A percentile compares a stretch with the other conserved stretches of the same genome.
These are phyloP conservation scores for Psophocarpus tetragonolobus DNA, from an alignment of 306 rosid species.

Conservation along the genomic window DNA sequence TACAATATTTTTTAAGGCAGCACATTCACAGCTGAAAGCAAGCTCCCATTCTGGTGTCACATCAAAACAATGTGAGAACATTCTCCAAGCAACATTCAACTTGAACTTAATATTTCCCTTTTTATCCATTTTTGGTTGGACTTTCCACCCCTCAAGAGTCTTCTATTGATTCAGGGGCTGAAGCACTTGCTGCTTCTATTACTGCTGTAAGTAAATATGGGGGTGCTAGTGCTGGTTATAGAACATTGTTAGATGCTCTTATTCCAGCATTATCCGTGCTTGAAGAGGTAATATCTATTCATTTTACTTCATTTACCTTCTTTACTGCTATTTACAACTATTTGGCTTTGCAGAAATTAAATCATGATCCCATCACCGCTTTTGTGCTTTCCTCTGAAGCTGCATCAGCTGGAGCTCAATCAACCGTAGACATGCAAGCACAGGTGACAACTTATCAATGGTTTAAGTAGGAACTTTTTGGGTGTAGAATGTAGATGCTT, in stretches of 20 bases:
- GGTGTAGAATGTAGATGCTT: conserved; percentile 1
- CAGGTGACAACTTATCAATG: conserved; percentile 54
- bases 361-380: conserved; percentile 67
- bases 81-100: conserved; percentile 26
- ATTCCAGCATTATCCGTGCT: conserved; percentile 81
- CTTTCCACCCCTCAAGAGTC: conserved; percentile 20
- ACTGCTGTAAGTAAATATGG: conserved; percentile 93
- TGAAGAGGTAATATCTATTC: conserved; percentile 59
- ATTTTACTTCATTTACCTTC: conserved; percentile 27
- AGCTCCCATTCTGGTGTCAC: conserved; percentile 49
- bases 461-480: not conserved
- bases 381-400: conserved; percentile 82
- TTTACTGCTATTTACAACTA: conserved; percentile 26
- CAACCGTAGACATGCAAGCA: conserved; percentile 85
- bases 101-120: conserved; percentile 4
- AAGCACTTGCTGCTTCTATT: conserved; percentile 78
- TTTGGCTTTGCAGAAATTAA: conserved; percentile 59
- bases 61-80: conserved; percentile 66
- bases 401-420: conserved; percentile 82
- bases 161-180: conserved; percentile 71
- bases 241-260: conserved; percentile 92
- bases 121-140: conserved; percentile 11
- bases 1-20: conserved; percentile 79
- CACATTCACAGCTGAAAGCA: conserved; percentile 64
- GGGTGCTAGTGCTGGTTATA: conserved; percentile 90